Base-by-base conservation (phyloP, 192 early-diverging fungal genomes). In the Backusella circina region DNA sequence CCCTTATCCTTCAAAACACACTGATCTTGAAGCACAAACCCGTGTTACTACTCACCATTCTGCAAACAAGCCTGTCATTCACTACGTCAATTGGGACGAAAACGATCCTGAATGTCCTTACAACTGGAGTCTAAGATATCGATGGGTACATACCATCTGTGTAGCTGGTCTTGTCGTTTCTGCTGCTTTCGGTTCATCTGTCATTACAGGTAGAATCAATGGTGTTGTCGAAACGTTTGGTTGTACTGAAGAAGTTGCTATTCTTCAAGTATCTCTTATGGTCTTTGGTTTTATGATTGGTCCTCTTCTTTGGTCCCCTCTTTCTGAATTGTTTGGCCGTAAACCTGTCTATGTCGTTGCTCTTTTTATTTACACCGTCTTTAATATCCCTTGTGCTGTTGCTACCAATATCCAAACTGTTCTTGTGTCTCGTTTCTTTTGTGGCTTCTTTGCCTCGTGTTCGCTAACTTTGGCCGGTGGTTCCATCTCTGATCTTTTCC, bases 331-430 rank as follows among this genome's bases (percentile, higher is more conserved):
- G 10, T 78, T 61, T 72, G 77, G 77, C 18, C 77, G 77, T 32
- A 72, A 72, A 68, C 77, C 77, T 18, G 50, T 78, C 1, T 78
- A 78, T 73, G 37, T 65, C 18, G 26, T 70, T 31, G 72, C 78
- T 16, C 69, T 79, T 47, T 65, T 65, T 18, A 65, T 79, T 16
- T 79, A 79, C 26, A 65, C 68, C 7, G 2, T 79, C 18, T 79
- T 79, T 33, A 79, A 79, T 68, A 79, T 79, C 32, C 78, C 78
- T 5, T 79, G 78, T 75, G 78, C 78, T 26, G 35, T 79, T 9
- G 78, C 78, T 13, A 50, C 61, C 30, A 79, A 79, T 67, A 75
- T 79, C 38, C 61, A 69, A 28, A 79, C 78, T 8, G 57, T 80
- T 7, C 69, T 80, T 28, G 79, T 71, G 1, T 75, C 31, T 39